These are phyloP conservation scores for Solanum aculeatissimum DNA, from an alignment of 305 asterid species.

Conservation along the genomic window DNA sequence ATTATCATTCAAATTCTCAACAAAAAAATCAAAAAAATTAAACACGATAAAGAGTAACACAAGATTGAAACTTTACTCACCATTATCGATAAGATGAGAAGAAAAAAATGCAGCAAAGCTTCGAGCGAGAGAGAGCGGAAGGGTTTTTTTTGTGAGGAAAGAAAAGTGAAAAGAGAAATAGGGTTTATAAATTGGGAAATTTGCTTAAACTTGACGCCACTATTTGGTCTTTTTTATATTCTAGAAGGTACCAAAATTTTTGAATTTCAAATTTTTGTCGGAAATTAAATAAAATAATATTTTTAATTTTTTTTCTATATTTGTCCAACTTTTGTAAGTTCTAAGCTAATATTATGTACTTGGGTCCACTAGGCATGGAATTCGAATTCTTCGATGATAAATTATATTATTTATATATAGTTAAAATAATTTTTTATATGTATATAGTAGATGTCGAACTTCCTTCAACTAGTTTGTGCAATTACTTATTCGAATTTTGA, in stretches of 20 bases:
- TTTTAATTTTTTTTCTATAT: neutral
- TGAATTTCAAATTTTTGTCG: neutral
- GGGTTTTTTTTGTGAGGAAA: neutral
- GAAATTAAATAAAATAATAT: neutral
- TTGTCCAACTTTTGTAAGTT: neutral
- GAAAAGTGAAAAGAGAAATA: neutral
- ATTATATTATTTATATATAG: no score
- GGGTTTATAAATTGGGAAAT: neutral
- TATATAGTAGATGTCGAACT: no score
- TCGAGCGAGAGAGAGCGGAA: neutral
- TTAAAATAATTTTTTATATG: no score
- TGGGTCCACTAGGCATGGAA: no score
- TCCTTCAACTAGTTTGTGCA: no score
- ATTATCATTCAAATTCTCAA: neutral
- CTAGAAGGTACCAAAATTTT: neutral
- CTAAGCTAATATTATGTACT: neutral
- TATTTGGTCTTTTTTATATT: neutral
- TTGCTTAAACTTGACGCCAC: conserved; percentile 3
- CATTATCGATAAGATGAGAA: neutral
- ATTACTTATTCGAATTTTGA: no score
- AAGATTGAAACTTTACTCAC: neutral
- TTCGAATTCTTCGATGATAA: no score
- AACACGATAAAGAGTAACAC: neutral
- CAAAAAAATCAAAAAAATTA: neutral
- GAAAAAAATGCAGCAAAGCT: neutral